Evolutionary conservation across 257 asterid genomes (phyloP).

Genomic region (Verbena officinalis): DNA sequence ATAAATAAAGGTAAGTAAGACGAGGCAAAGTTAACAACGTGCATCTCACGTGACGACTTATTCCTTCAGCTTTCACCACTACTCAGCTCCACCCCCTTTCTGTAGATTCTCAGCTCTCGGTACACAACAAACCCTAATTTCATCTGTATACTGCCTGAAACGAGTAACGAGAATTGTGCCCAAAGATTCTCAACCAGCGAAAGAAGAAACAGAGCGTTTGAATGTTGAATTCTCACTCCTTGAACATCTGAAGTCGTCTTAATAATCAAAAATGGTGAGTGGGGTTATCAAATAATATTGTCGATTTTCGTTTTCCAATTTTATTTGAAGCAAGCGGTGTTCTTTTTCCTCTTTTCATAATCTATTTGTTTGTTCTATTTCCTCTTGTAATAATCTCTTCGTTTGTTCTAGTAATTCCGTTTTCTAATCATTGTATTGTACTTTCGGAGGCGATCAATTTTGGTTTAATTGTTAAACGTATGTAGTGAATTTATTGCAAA

Average conservation of each 20-base stretch:
- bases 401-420: background rate
- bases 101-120: background rate
- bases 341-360: background rate
- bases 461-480: background rate
- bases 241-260: constrained; percentile 15
- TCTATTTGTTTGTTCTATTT: background rate
- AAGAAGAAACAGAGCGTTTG: constrained; percentile 6
- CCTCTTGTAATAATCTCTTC: background rate
- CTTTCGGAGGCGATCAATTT: background rate
- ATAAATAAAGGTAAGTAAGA: no score
- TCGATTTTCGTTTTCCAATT: no score
- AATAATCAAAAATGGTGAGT: constrained; percentile 34
- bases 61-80: background rate
- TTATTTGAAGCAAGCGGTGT: background rate
- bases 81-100: constrained; percentile 10
- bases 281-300: constrained; percentile 1
- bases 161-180: background rate
- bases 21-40: constrained; percentile 18
- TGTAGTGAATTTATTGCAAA: background rate
- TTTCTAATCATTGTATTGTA: background rate
- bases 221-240: constrained; percentile 19
- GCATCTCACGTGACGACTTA: constrained; percentile 27
- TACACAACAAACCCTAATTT: constrained; percentile 28
- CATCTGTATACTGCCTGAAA: background rate
- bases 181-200: background rate